These are phyloP conservation scores for Leavenworthia alabamica DNA, from an alignment of 345 rosid genomes.

Conservation along the genomic window DNA sequence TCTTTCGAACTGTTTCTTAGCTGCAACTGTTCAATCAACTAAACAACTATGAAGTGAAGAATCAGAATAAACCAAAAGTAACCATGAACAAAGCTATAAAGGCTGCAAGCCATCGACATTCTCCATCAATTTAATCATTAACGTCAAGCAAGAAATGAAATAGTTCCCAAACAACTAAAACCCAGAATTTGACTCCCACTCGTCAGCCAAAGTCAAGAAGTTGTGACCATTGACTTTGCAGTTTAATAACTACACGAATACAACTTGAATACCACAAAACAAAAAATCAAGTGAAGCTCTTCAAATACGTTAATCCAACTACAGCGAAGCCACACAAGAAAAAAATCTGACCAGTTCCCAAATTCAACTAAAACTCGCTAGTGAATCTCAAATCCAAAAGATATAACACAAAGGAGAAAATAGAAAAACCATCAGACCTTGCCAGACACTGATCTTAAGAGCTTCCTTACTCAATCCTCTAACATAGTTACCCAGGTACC, in stretches of 20 bases:
- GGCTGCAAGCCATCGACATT: background rate
- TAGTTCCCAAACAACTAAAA: background rate
- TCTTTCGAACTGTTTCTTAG: background rate
- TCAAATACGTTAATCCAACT: background rate
- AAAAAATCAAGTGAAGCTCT: background rate
- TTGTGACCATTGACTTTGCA: background rate
- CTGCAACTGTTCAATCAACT: background rate
- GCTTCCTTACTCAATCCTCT: slow-evolving; percentile 87
- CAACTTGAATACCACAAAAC: background rate
- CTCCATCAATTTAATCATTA: background rate
- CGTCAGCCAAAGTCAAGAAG: slow-evolving; percentile 2
- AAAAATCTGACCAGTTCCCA: background rate
- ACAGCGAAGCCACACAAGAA: background rate
- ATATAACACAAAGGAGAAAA: background rate
- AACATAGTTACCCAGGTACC: slow-evolving; percentile 86
- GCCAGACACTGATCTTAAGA: slow-evolving; percentile 96
- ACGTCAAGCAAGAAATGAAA: background rate
- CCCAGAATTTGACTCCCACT: background rate
- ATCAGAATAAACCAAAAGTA: background rate
- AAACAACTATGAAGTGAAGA: background rate
- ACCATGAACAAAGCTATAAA: slow-evolving; percentile 10
- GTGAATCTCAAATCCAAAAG: background rate
- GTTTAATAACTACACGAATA: background rate
- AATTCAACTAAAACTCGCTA: slow-evolving; percentile 1
- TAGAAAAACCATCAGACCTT: slow-evolving; percentile 39